Evolutionary conservation across 2,329 filamentous ascomycete genomes (phyloP).

Genomic region (Aschersonia sp.): DNA sequence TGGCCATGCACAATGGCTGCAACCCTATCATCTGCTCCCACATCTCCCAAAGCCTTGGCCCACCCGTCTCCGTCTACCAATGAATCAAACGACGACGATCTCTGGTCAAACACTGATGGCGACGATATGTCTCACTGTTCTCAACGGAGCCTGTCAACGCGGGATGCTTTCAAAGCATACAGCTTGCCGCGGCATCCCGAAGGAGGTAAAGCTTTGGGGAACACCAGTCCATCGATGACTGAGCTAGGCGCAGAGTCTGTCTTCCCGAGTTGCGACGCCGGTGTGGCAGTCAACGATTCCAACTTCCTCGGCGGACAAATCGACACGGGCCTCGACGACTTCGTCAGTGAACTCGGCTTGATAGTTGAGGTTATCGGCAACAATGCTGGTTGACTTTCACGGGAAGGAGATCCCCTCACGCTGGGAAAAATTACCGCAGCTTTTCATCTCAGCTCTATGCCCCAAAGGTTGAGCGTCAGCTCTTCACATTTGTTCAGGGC

Average conservation of each 20-base stretch:
- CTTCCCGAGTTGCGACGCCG: conserved; percentile 9
- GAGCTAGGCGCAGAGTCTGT: conserved; percentile 12
- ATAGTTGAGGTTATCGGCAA: conserved; percentile 32
- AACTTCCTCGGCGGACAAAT: conserved; percentile 19
- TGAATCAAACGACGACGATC: conserved; percentile 28
- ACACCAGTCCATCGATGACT: conserved; percentile 1
- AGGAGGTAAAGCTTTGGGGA: conserved; percentile 7
- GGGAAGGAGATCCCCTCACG: not conserved
- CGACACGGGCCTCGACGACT: conserved; percentile 24
- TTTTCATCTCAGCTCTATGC: too few relatives aligned
- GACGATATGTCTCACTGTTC: conserved; percentile 17
- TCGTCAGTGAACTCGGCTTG: conserved; percentile 34
- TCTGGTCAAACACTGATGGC: conserved; percentile 20
- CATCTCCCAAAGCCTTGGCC: conserved; percentile 22
- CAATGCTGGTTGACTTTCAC: conserved; percentile 10
- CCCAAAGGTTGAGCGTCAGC: too few relatives aligned
- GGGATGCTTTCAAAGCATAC: conserved; percentile 22
- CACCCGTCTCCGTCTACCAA: conserved; percentile 31
- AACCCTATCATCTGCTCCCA: conserved; percentile 16
- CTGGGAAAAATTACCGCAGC: too few relatives aligned
- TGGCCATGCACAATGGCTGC: conserved; percentile 14
- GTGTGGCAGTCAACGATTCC: conserved; percentile 7
- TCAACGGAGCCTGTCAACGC: conserved; percentile 4
- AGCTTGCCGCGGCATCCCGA: conserved; percentile 26
- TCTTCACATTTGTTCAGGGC: too few relatives aligned